Conservation (phyloP, 1,284 basidiomycete species). For the Heterobasidion annosum region DNA sequence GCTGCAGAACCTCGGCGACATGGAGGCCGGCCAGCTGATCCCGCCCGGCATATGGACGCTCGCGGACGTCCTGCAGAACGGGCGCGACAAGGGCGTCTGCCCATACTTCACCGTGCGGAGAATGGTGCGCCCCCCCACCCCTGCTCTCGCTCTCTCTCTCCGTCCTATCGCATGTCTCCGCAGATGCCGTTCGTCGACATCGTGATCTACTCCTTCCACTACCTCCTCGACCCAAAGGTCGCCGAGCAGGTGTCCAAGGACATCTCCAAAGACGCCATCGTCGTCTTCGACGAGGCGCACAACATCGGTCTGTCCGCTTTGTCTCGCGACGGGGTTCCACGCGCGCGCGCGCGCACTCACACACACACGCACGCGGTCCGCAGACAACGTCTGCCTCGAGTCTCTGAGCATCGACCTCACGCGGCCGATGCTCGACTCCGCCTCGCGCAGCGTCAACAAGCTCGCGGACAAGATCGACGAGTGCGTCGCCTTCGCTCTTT, state of each 20-base stretch:
- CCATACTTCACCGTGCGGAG: slow-evolving; percentile 96
- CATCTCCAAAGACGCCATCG: slow-evolving; percentile 95
- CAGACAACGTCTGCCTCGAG: slow-evolving; percentile 99
- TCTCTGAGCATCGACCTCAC: slow-evolving; percentile 97
- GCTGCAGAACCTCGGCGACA: slow-evolving; percentile 61
- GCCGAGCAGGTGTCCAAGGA: slow-evolving; percentile 99
- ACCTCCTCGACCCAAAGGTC: slow-evolving; percentile 97
- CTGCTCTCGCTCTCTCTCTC: not conserved
- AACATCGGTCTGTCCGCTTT: slow-evolving; percentile 73
- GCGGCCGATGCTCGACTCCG: slow-evolving; percentile 97
- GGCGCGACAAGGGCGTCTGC: slow-evolving; percentile 80
- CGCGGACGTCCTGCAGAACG: slow-evolving; percentile 88
- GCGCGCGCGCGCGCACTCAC: too few relatives aligned
- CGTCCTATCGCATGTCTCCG: not conserved
- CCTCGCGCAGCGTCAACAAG: slow-evolving; percentile 81
- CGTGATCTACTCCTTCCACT: slow-evolving; percentile 99
- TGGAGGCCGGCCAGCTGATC: slow-evolving; percentile 81
- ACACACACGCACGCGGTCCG: not conserved
- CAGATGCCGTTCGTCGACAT: slow-evolving; percentile 95
- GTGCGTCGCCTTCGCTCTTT: slow-evolving; percentile 33
- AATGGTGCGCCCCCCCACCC: slow-evolving; percentile 56
- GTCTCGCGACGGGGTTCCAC: not conserved
- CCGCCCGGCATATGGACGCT: slow-evolving; percentile 91
- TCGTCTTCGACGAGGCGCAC: slow-evolving; percentile 99
- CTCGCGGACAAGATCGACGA: slow-evolving; percentile 93